phyloP scores from a whole-genome alignment of 2,329 filamentous ascomycete genomes.

The Fusarium napiforme region DNA sequence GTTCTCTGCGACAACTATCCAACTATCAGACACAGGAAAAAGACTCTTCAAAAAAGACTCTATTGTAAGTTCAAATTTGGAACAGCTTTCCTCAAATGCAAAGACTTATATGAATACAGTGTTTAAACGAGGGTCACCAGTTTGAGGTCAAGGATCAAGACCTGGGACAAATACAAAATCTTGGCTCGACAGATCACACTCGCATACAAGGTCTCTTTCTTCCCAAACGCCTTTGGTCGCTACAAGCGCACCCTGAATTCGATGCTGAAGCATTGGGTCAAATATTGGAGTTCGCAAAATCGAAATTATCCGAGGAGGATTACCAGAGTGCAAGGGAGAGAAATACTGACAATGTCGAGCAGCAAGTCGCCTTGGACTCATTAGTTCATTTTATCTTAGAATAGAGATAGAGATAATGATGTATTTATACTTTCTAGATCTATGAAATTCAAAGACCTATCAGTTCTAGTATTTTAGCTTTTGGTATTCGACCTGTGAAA shows the following conservation, averaged over 20 bases:
- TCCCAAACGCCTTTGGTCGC: neutral
- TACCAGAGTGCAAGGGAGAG: neutral
- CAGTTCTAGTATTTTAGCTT: neutral
- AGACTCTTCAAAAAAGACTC: neutral
- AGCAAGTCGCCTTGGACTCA: neutral
- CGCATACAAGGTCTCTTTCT: neutral
- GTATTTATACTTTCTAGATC: neutral
- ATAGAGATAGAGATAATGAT: neutral
- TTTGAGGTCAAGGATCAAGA: neutral
- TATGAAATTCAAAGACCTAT: neutral
- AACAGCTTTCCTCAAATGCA: rapidly evolving
- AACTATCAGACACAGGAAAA: neutral
- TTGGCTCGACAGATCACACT: neutral
- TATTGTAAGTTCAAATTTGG: rapidly evolving
- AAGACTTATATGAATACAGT: neutral
- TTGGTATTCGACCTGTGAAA: neutral
- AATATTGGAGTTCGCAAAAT: neutral
- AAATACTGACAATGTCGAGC: neutral
- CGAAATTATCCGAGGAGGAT: neutral
- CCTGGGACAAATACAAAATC: neutral
- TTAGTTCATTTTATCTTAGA: neutral
- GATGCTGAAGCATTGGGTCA: neutral
- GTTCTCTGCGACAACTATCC: neutral
- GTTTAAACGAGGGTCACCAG: neutral
- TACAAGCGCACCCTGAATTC: neutral